Conservation (phyloP, 768 basidiomycete species). For the Leucocoprinus leucothites region DNA sequence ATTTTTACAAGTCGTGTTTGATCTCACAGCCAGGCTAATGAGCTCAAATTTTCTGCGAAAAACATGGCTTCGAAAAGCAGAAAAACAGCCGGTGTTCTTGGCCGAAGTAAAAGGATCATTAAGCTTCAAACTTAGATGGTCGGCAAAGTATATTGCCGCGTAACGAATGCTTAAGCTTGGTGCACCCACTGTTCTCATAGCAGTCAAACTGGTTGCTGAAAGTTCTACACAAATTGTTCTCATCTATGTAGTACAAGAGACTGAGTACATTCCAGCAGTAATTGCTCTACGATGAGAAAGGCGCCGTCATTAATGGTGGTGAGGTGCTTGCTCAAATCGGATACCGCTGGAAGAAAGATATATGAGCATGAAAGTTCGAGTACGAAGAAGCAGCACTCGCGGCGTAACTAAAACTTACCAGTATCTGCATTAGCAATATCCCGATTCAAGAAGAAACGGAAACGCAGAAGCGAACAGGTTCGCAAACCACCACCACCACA, state of each 20-base stretch:
- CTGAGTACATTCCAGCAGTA: constrained; percentile 1
- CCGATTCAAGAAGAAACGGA: neutral
- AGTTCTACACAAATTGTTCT: neutral
- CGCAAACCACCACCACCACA: neutral
- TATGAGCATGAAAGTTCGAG: constrained; percentile 14
- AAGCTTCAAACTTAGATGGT: too few relatives aligned
- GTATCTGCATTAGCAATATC: constrained; percentile 24
- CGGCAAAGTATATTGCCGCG: too few relatives aligned
- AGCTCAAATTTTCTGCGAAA: constrained; percentile 16
- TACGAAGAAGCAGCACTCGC: constrained; percentile 1
- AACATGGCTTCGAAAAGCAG: constrained; percentile 10
- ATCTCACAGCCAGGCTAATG: constrained; percentile 13
- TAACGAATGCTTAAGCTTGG: constrained; percentile 11
- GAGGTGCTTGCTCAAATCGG: constrained; percentile 82
- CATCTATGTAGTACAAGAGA: neutral
- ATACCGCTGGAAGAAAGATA: constrained; percentile 59
- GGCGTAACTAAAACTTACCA: constrained; percentile 26
- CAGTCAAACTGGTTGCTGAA: neutral
- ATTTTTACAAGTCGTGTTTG: constrained; percentile 42
- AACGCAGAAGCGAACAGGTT: neutral
- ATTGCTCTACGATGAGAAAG: constrained; percentile 7
- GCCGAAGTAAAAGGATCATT: constrained; percentile 1
- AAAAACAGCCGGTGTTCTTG: neutral
- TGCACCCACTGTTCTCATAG: neutral
- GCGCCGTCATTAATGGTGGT: constrained; percentile 53